A percentile compares a stretch with the other conserved stretches of the same genome.
phyloP scores from a whole-genome alignment of 139 green algal species.

The Chlorokybus atmophyticus region DNA sequence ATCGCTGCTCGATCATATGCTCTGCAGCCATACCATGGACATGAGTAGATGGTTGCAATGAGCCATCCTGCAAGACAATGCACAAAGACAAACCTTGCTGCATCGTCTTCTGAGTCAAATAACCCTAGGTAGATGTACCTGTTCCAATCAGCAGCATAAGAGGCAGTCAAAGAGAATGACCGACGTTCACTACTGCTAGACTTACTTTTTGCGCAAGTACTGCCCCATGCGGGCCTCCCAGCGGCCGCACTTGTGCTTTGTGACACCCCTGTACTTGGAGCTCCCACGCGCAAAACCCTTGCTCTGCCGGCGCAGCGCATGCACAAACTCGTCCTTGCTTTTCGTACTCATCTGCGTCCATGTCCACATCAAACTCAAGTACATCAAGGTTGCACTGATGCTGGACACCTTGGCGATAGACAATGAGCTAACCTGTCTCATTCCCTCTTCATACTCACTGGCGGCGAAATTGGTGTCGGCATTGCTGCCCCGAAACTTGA shows the following conservation, averaged over 20 bases:
- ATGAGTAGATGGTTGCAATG: background rate
- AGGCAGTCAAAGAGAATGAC: too few relatives aligned
- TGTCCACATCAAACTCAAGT: background rate
- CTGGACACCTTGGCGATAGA: background rate
- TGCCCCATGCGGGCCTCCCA: constrained; percentile 32
- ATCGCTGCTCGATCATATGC: constrained; percentile 43
- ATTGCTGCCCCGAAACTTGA: constrained; percentile 20
- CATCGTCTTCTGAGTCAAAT: constrained; percentile 26
- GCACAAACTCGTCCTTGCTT: constrained; percentile 26
- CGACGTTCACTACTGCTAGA: background rate
- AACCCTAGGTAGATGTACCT: constrained; percentile 35
- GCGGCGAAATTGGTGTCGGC: constrained; percentile 16
- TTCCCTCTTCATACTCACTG: constrained; percentile 9
- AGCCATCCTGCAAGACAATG: too few relatives aligned
- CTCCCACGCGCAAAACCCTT: constrained; percentile 15
- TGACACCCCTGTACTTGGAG: constrained; percentile 26
- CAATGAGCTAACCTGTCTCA: constrained; percentile 12
- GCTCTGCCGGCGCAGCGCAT: constrained; percentile 9
- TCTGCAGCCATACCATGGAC: background rate
- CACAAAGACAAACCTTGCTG: constrained; percentile 4
- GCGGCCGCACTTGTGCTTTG: constrained; percentile 21
- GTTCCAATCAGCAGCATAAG: background rate
- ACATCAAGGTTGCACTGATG: background rate
- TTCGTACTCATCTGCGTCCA: constrained; percentile 1
- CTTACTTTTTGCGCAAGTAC: constrained; percentile 52